Base-by-base conservation (phyloP, 2,329 filamentous ascomycete genomes). In the Fusarium poae region DNA sequence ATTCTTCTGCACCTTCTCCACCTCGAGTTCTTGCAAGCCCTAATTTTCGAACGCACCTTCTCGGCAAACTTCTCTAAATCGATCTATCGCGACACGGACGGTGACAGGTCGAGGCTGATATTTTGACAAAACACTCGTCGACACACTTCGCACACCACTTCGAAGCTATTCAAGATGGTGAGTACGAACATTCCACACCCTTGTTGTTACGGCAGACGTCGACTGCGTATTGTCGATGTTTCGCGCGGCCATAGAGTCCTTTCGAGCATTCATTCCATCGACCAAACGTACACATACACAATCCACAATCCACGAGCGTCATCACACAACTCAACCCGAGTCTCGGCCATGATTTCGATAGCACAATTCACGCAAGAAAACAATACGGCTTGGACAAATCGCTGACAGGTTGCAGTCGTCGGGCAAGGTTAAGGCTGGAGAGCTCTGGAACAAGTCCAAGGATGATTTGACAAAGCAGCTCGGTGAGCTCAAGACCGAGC, bases 361-460 rank as follows among this genome's bases (percentile, higher is more conserved):
- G 62, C 55, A 57, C 49, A 70, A 57, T 35, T 56, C 50, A 67
- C 39, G 43, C 30, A 45, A 40, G 37, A 62, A 25, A 54, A 55
- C 40, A 58, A 37, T 20, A 64, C 50, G 44, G 66, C 57, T 67
- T 53, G 70, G 73, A 64, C 58, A 67, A 62, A 69, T 64, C 66
- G 70, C 76, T 78, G 74, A 78, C 76, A 74, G 65, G 60, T 64
- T 77, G 60, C 73, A 83, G 81, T 83, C 81, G 79, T 81, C 81
- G 75, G 78, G 79, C 76, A 91, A 90, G 89, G 93, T 99, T 86
- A 98, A 97, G 92, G 91, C 95, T 84, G 89, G 89, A 86, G 89
- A 92, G 86, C 93, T 99, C 85, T 98, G 96, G 96, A 90, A 89
- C 87, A 99, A 99, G 93, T 94, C 89, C 91, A 98, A 98, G 91